Conservation (phyloP, 352 stramenopile species). For the Globisporangium irregulare region DNA sequence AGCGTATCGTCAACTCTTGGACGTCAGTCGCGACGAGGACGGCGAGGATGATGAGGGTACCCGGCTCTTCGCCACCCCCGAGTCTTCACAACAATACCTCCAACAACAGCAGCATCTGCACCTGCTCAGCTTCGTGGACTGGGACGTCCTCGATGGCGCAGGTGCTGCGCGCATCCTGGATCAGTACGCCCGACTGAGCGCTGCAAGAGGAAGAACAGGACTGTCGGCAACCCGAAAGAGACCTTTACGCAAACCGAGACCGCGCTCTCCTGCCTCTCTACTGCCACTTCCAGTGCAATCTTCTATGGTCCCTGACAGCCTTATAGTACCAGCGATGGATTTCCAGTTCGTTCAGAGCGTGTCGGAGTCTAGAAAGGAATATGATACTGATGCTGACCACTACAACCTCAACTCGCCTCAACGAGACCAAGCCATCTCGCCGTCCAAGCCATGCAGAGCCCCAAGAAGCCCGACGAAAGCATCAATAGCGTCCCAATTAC, state of each 20-base stretch:
- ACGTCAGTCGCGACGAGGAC: constrained; percentile 28
- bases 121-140: constrained; percentile 16
- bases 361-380: neutral
- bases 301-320: neutral
- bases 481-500: constrained; percentile 10
- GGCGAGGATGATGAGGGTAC: neutral
- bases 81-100: neutral
- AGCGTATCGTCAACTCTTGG: constrained; percentile 21
- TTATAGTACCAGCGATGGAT: neutral
- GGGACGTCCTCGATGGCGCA: neutral
- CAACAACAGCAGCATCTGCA: neutral
- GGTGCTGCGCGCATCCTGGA: neutral
- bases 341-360: neutral
- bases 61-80: neutral
- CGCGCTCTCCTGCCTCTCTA: neutral
- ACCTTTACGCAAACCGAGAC: neutral
- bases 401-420: neutral
- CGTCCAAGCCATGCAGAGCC: neutral
- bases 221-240: neutral
- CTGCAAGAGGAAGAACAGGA: neutral
- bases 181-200: neutral
- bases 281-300: neutral
- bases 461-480: neutral
- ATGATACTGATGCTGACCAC: neutral
- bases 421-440: neutral